phyloP scores from a whole-genome alignment of 1,284 basidiomycete genomes.

The Neolentinus lepideus region DNA sequence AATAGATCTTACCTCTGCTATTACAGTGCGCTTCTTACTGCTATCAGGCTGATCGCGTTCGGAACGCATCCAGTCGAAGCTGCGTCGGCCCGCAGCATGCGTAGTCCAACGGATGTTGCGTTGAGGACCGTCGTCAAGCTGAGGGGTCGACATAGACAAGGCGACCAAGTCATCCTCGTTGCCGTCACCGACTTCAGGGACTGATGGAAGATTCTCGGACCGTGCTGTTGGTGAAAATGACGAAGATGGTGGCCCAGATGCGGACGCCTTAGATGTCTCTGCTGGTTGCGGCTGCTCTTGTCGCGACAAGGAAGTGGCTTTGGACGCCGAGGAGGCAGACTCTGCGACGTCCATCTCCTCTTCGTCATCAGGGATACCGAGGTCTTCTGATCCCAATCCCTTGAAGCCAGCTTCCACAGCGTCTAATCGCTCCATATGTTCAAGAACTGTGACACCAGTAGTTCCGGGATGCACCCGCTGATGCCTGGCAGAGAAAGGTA shows the following conservation, averaged over 20 bases:
- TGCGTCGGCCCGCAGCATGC: slow-evolving; percentile 25
- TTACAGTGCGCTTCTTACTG: slow-evolving; percentile 47
- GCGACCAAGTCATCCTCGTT: slow-evolving; percentile 51
- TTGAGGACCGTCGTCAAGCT: slow-evolving; percentile 43
- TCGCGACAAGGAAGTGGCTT: slow-evolving; percentile 10
- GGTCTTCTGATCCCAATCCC: slow-evolving; percentile 54
- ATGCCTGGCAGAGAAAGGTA: slow-evolving; percentile 74
- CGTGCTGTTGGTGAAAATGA: slow-evolving; percentile 5
- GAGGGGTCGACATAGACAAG: slow-evolving; percentile 69
- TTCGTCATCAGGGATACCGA: slow-evolving; percentile 36
- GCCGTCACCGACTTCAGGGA: slow-evolving; percentile 44
- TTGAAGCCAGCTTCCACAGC: slow-evolving; percentile 74
- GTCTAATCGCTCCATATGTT: slow-evolving; percentile 75
- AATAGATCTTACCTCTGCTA: slow-evolving; percentile 54
- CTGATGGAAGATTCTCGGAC: slow-evolving; percentile 32
- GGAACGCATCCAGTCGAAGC: slow-evolving; percentile 61
- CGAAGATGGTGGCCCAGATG: neutral
- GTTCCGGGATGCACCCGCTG: slow-evolving; percentile 74
- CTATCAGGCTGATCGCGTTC: slow-evolving; percentile 40
- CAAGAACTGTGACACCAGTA: slow-evolving; percentile 73
- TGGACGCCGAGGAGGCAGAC: slow-evolving; percentile 24
- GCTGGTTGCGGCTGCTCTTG: slow-evolving; percentile 5
- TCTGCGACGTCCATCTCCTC: slow-evolving; percentile 46
- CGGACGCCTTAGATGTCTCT: neutral
- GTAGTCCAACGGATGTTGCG: slow-evolving; percentile 39